Base-by-base conservation (phyloP, 2,329 filamentous ascomycete genomes). In the Aspergillus transmontanensis region DNA sequence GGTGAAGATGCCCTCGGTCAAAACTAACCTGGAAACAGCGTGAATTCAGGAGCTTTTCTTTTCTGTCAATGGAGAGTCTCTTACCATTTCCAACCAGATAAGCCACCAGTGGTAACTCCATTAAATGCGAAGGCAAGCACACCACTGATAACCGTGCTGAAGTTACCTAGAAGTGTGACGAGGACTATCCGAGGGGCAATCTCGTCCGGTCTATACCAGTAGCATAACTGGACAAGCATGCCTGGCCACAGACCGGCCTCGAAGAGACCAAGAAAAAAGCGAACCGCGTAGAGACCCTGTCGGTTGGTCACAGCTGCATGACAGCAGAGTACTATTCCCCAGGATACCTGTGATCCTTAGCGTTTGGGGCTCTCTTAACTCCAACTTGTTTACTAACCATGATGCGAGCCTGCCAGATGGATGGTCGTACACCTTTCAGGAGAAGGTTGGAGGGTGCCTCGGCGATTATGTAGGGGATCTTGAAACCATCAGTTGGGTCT, bases 41-140 rank as follows among this genome's bases (percentile, higher is more conserved):
- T 58, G 19, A 58, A 12, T 16, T 6, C 4, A 2, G 26, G 1
- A 16, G 14, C 23, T 0, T 50, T 19, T 1, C 1, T 19, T 50
- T 30, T 9, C 4, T 6, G 26, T 6, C 4, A 23, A 12, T 46
- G 14, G 10, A n/a, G 5, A 12, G 19, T 23, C n/a, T 1, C 43
- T 23, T 58, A 63, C 57, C 61, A 63, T 55, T 61, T 60, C 61
- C 58, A 63, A 10, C 61, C 61, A 0, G 58, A 63, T 34, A 63
- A 16, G 0, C 53, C 45, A 7, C 61, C 36, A 4, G 53, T 45
- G 3, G 39, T 12, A 16, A 55, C 58, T 3, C 45, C 61, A 14
- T 63, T 57, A 26, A 58, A 63, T 2, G 58, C 58, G 55, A 60
- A 63, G 2, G 61, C 58, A n/a, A 63, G 58, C 2, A 63, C 30